Conservation (phyloP, 345 rosid genomes). For the Gossypium rotundifolium region DNA sequence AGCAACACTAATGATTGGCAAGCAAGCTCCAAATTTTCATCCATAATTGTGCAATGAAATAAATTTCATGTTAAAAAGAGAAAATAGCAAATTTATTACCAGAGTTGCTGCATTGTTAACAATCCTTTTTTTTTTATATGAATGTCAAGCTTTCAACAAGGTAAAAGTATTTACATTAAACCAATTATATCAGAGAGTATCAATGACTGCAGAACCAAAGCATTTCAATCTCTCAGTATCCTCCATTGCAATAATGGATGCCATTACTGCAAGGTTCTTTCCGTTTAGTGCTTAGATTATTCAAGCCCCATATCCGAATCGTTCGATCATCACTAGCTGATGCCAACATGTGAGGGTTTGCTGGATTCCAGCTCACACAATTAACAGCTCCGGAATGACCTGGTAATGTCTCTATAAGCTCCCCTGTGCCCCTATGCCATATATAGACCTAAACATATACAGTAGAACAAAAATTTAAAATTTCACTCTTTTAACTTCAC, state of each 20-base stretch:
- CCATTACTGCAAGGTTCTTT: slow-evolving; percentile 33
- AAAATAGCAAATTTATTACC: slow-evolving; percentile 33
- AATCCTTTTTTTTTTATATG: slow-evolving; percentile 28
- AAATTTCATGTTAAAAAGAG: slow-evolving; percentile 7
- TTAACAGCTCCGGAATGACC: slow-evolving; percentile 70
- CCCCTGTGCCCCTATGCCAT: slow-evolving; percentile 50
- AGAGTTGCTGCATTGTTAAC: slow-evolving; percentile 27
- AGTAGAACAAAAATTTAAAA: not conserved
- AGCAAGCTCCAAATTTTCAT: not conserved
- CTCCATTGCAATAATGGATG: slow-evolving; percentile 38
- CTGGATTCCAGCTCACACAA: slow-evolving; percentile 75
- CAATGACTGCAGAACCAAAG: not conserved
- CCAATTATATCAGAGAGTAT: slow-evolving; percentile 27
- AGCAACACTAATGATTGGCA: not conserved
- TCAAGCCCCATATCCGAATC: slow-evolving; percentile 61
- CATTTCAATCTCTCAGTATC: slow-evolving; percentile 20
- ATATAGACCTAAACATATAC: slow-evolving; percentile 46
- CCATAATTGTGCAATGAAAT: not conserved
- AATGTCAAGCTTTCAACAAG: slow-evolving; percentile 29
- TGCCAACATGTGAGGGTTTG: slow-evolving; percentile 64
- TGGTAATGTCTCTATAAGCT: slow-evolving; percentile 41
- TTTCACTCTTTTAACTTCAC: not conserved
- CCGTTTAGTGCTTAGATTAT: slow-evolving; percentile 22
- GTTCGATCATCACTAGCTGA: slow-evolving; percentile 69
- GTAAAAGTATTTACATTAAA: slow-evolving; percentile 40